Evolutionary conservation across 2,329 filamentous ascomycete species (phyloP).

Genomic region (Pleurostoma richardsiae): DNA sequence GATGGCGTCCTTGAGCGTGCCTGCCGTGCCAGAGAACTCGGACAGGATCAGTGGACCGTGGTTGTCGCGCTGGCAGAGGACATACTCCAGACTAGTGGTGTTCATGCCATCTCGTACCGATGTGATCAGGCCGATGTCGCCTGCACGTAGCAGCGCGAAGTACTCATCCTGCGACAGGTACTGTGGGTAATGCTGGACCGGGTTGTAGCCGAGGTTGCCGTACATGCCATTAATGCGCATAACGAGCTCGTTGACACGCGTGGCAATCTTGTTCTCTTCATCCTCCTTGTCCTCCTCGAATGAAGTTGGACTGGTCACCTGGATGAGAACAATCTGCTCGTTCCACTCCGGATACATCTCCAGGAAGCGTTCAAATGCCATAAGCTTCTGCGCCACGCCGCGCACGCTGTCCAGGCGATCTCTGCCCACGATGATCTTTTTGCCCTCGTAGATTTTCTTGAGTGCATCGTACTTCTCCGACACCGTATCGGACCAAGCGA

Average conservation of each 20-base stretch:
- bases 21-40: conserved; percentile 92
- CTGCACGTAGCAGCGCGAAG: conserved; percentile 85
- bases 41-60: conserved; percentile 89
- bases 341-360: conserved; percentile 88
- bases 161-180: conserved; percentile 89
- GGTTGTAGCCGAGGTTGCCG: conserved; percentile 82
- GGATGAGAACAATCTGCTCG: conserved; percentile 87
- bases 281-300: conserved; percentile 76
- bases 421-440: conserved; percentile 91
- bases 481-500: conserved; percentile 66
- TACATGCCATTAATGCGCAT: conserved; percentile 88
- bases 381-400: conserved; percentile 91
- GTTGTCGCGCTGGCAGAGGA: conserved; percentile 83
- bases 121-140: conserved; percentile 89
- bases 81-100: conserved; percentile 91
- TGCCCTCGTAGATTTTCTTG: conserved; percentile 74
- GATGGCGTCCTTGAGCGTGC: conserved; percentile 77
- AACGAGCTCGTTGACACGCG: conserved; percentile 85
- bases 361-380: conserved; percentile 89
- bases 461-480: conserved; percentile 70
- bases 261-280: conserved; percentile 73
- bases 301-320: conserved; percentile 85
- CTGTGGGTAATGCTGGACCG: conserved; percentile 91
- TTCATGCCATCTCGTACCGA: conserved; percentile 98
- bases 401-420: conserved; percentile 91